Evolutionary conservation across 345 rosid species (phyloP).

Genomic region (Aquilaria malaccensis): DNA sequence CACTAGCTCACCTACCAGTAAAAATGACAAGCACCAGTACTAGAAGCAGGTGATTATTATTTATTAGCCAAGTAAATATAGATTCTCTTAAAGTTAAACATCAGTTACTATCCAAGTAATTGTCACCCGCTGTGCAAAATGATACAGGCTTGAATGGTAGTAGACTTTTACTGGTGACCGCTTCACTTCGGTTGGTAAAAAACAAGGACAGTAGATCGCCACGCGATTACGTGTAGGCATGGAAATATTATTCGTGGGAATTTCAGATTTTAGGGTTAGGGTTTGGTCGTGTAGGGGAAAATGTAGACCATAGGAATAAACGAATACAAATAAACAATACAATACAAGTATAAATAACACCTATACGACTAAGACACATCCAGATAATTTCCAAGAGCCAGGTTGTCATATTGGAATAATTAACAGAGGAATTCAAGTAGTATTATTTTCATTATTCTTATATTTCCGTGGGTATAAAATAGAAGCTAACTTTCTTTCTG

Average conservation of each 20-base stretch:
- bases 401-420: background rate
- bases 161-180: no score
- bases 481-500: slow-evolving; percentile 9
- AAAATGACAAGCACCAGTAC: background rate
- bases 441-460: no score
- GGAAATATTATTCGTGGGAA: slow-evolving; percentile 7
- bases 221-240: slow-evolving; percentile 12
- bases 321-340: background rate
- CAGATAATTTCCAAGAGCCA: background rate
- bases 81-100: no score
- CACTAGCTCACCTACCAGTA: background rate
- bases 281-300: slow-evolving; percentile 20
- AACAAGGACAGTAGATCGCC: no score
- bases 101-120: no score
- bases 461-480: background rate
- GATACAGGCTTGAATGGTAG: no score
- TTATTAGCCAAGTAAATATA: no score
- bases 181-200: no score
- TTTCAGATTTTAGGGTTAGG: slow-evolving; percentile 21
- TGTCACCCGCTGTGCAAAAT: no score
- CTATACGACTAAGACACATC: slow-evolving; percentile 8
- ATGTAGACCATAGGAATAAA: background rate
- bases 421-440: no score
- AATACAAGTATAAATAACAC: background rate
- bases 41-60: no score